phyloP scores from a whole-genome alignment of 148 eudicot genomes.

The Chenopodium album region DNA sequence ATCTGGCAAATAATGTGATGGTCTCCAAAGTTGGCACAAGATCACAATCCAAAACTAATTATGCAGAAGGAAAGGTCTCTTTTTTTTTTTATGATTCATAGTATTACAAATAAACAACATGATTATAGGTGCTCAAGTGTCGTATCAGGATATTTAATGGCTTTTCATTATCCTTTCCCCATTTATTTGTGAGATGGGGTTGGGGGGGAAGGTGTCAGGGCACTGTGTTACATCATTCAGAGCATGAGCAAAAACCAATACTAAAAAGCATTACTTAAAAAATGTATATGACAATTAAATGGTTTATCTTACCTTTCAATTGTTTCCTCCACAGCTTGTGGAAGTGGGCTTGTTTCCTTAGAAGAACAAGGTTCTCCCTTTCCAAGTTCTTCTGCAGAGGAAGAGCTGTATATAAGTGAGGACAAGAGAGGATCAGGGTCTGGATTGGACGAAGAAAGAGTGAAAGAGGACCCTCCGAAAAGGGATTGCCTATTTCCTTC shows the following conservation, averaged over 20 bases:
- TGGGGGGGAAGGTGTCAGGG: too few species aligned
- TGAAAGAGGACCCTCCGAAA: slow-evolving; percentile 56
- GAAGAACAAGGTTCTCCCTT: slow-evolving; percentile 43
- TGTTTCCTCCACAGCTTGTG: slow-evolving; percentile 32
- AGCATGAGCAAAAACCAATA: slow-evolving; percentile 2
- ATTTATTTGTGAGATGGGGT: background rate
- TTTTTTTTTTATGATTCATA: background rate
- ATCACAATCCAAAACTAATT: background rate
- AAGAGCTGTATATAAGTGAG: slow-evolving; percentile 65
- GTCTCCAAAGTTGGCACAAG: background rate
- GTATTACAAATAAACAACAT: background rate
- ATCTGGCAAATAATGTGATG: background rate
- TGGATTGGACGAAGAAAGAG: slow-evolving; percentile 50
- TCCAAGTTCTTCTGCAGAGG: slow-evolving; percentile 41
- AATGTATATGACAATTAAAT: background rate
- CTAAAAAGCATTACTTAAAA: background rate
- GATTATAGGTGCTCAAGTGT: background rate
- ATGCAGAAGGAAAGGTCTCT: background rate
- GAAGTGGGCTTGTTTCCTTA: slow-evolving; percentile 32
- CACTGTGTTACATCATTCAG: too few species aligned
- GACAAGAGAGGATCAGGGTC: slow-evolving; percentile 84
- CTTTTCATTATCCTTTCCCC: background rate
- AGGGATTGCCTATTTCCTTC: slow-evolving; percentile 71
- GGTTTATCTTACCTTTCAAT: slow-evolving; percentile 47
- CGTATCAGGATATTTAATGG: background rate